Conservation (phyloP, 2,329 filamentous ascomycete genomes). For the Botrytis fragariae region DNA sequence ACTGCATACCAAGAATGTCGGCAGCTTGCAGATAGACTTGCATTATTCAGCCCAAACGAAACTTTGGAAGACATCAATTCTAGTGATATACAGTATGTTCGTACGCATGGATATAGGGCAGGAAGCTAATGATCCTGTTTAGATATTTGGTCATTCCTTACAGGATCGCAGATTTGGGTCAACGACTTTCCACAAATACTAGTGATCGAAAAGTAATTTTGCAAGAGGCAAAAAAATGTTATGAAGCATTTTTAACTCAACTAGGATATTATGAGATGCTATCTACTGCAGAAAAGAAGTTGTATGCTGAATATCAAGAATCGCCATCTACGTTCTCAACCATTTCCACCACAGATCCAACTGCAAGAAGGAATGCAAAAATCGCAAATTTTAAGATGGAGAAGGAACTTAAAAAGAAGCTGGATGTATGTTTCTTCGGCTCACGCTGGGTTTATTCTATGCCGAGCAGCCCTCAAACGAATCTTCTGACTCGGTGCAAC, state of each 20-base stretch:
- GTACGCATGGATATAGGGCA: neutral
- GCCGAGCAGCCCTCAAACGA: neutral
- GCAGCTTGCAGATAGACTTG: constrained; percentile 64
- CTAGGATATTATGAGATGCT: constrained; percentile 79
- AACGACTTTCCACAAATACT: constrained; percentile 56
- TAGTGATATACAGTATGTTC: constrained; percentile 68
- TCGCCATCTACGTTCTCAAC: constrained; percentile 71
- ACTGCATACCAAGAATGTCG: constrained; percentile 71
- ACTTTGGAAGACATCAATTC: constrained; percentile 82
- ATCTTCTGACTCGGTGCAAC: neutral
- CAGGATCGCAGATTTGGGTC: constrained; percentile 74
- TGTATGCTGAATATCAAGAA: constrained; percentile 72
- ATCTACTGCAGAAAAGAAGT: constrained; percentile 58
- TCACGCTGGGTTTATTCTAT: constrained; percentile 20
- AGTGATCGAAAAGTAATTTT: constrained; percentile 62
- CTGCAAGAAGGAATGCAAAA: constrained; percentile 74
- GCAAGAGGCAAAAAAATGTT: constrained; percentile 61
- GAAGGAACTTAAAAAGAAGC: constrained; percentile 76
- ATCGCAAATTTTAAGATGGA: constrained; percentile 83
- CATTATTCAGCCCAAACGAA: constrained; percentile 90
- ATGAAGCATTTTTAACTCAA: constrained; percentile 74
- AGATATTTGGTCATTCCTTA: constrained; percentile 76
- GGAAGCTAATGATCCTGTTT: constrained; percentile 23
- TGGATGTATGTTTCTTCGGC: constrained; percentile 58
- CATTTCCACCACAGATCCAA: constrained; percentile 61